Base-by-base conservation (phyloP, 83 land plant species). In the Diphasiastrum complanatum region DNA sequence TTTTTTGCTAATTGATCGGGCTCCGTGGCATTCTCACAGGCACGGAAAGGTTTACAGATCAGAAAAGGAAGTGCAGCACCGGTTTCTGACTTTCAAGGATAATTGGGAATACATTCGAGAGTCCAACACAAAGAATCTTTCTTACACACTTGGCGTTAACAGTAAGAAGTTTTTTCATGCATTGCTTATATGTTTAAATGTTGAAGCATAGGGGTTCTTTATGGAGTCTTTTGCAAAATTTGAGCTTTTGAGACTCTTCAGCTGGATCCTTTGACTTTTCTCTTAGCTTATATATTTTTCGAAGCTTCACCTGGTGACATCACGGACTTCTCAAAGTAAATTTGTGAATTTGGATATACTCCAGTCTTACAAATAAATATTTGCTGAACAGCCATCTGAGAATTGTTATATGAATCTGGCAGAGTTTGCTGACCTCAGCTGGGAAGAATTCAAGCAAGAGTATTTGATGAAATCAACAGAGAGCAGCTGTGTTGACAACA, bases 401-500 rank as follows among this genome's bases (percentile, higher is more conserved):
- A n/a, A n/a, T n/a, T n/a, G n/a, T 38, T 22, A 11, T 54, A 24
- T 1, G 29, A 6, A 31, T 47, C 40, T 32, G 32, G 41, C 81
- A 91, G 97, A 79, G 16, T 92, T 83, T 73, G 85, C 96, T 50
- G 98, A 92, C 54, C 22, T 81, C 82, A 77, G 79, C 5, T 83
- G 91, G 91, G 91, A 92, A 53, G 98, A 92, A 69, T 89, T 92
- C 69, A 38, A 68, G 34, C 67, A 54, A 5, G 74, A 69, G 25
- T 68, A 71, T 50, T 66, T 92, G 63, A 79, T 86, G 35, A 81
- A 25, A 4, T 54, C 83, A 63, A 68, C 82, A 40, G 85, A 27
- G 49, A 66, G 89, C 59, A 88, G 89, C 73, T 92, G 98, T 78
- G 88, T 96, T 16, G 98, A 96, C 20, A 92, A 96, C 19, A 79